Evolutionary conservation across 2,329 filamentous ascomycete species (phyloP).

Genomic region (Pseudocercospora fijiensis): DNA sequence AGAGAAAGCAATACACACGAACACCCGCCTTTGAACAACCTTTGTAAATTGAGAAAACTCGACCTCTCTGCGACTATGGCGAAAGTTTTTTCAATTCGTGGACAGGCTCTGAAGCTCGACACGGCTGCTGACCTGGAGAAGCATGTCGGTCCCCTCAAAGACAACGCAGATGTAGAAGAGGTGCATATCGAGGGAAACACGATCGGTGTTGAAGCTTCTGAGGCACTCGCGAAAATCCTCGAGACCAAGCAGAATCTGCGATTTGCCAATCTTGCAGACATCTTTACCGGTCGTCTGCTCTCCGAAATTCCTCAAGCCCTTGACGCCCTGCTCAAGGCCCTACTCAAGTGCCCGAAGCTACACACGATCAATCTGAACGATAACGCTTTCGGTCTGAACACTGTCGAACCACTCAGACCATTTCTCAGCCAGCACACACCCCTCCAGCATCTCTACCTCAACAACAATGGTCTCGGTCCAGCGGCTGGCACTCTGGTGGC

Average conservation of each 20-base stretch:
- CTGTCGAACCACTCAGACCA: constrained; percentile 84
- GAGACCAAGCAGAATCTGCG: constrained; percentile 72
- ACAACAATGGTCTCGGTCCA: constrained; percentile 96
- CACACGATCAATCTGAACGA: constrained; percentile 94
- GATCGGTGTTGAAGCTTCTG: constrained; percentile 81
- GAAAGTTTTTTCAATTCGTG: constrained; percentile 85
- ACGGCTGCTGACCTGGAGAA: constrained; percentile 81
- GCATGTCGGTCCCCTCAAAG: constrained; percentile 73
- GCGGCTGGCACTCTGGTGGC: constrained; percentile 86
- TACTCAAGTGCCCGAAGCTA: constrained; percentile 81
- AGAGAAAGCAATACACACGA: not conserved
- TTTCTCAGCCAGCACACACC: constrained; percentile 88
- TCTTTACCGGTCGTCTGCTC: constrained; percentile 92
- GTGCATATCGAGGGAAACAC: constrained; percentile 89
- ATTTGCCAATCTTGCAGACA: constrained; percentile 89
- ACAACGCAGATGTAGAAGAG: constrained; percentile 75
- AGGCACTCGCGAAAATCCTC: constrained; percentile 78
- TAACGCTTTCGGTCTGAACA: constrained; percentile 96
- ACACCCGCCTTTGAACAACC: not conserved
- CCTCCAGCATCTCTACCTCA: constrained; percentile 89
- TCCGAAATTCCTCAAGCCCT: constrained; percentile 92
- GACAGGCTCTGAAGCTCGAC: constrained; percentile 88
- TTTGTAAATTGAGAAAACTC: not conserved
- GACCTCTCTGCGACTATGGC: constrained; percentile 49
- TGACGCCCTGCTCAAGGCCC: constrained; percentile 76